These are phyloP conservation scores for Penicillium waksmanii DNA, from an alignment of 495 filamentous ascomycete genomes.

Conservation along the genomic window DNA sequence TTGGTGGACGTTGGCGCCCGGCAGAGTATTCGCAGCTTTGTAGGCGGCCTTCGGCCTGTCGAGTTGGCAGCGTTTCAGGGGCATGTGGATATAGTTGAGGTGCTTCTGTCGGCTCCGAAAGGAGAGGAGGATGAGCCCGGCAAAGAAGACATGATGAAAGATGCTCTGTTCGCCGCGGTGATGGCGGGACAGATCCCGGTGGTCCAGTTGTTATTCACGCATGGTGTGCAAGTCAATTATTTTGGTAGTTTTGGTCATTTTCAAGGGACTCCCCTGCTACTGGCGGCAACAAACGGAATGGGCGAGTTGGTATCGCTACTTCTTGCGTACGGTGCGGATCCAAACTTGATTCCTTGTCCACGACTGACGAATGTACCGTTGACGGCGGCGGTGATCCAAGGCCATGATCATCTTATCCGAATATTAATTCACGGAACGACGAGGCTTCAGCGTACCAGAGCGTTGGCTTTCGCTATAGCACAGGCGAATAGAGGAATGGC, in stretches of 20 bases:
- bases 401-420: background rate
- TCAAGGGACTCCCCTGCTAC: background rate
- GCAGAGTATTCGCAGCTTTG: background rate
- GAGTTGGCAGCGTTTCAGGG: background rate
- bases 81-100: background rate
- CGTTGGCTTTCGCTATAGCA: background rate
- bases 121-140: background rate
- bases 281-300: background rate
- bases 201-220: background rate
- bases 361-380: background rate
- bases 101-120: background rate
- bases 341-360: background rate
- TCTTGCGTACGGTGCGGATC: background rate
- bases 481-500: background rate
- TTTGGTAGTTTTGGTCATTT: background rate
- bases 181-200: background rate
- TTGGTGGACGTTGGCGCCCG: background rate
- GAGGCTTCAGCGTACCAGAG: background rate
- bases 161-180: background rate
- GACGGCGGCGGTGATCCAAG: background rate
- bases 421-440: background rate
- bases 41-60: background rate
- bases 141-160: background rate
- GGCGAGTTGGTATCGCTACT: background rate
- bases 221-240: background rate